phyloP scores from a whole-genome alignment of 495 filamentous ascomycete species.

The Aspergillus sclerotioniger region DNA sequence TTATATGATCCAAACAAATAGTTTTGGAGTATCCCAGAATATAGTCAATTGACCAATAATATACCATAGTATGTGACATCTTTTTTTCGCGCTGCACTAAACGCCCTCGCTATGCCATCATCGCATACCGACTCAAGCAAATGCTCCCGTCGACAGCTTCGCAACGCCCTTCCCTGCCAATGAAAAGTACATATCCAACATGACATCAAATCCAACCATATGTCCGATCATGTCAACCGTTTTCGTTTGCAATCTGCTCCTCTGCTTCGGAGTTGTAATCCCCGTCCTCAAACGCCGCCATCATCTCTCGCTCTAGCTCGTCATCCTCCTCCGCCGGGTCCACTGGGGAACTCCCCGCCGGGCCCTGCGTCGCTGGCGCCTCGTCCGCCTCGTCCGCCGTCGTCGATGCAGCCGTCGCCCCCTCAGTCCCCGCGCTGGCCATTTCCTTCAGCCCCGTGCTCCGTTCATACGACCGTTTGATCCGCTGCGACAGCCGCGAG shows the following conservation, averaged over 20 bases:
- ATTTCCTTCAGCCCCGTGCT: slow-evolving; percentile 47
- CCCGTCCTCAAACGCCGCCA: slow-evolving; percentile 61
- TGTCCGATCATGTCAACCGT: slow-evolving; percentile 11
- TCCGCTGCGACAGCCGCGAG: slow-evolving; percentile 46
- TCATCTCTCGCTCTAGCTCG: slow-evolving; percentile 64
- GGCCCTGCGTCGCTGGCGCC: slow-evolving; percentile 10
- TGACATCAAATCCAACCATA: background rate
- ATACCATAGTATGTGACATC: background rate
- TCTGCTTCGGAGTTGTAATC: slow-evolving; percentile 37
- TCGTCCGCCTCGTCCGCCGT: slow-evolving; percentile 48
- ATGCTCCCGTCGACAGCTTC: background rate
- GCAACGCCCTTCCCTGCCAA: slow-evolving; percentile 2
- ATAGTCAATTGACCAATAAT: too few relatives aligned
- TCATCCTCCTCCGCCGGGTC: slow-evolving; percentile 53
- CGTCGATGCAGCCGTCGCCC: slow-evolving; percentile 28
- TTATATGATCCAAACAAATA: too few relatives aligned
- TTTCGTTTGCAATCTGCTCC: slow-evolving; percentile 28
- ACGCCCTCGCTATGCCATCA: slow-evolving; percentile 45
- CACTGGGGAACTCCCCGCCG: slow-evolving; percentile 19
- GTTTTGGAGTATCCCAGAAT: too few relatives aligned
- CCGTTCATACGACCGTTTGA: slow-evolving; percentile 50
- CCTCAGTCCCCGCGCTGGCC: slow-evolving; percentile 44
- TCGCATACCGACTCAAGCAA: slow-evolving; percentile 28
- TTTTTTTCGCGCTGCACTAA: slow-evolving; percentile 9
- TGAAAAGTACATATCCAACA: background rate